Percentiles rank a stretch among this genome's conserved stretches.
Evolutionary conservation across 495 filamentous ascomycete genomes (phyloP).

Genomic region (Aspergillus sclerotiicarbonarius): DNA sequence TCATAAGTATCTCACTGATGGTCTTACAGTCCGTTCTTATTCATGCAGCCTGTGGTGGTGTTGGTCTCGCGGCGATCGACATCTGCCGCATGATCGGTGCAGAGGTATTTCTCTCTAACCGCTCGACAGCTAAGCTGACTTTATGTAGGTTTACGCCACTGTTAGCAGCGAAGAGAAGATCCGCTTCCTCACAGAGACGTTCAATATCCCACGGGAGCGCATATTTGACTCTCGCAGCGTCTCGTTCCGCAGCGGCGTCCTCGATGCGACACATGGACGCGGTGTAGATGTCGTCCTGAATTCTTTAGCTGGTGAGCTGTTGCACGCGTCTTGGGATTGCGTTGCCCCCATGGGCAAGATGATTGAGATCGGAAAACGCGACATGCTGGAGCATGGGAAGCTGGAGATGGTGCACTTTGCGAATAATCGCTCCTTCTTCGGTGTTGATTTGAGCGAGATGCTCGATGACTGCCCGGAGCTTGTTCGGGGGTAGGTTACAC

Average conservation of each 20-base stretch:
- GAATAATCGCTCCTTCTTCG: slow-evolving; percentile 25
- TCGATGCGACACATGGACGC: slow-evolving; percentile 39
- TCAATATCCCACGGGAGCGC: slow-evolving; percentile 32
- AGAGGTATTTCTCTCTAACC: background rate
- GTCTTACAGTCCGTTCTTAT: slow-evolving; percentile 20
- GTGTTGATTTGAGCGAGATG: slow-evolving; percentile 10
- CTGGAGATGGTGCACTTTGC: slow-evolving; percentile 37
- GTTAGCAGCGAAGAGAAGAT: slow-evolving; percentile 45
- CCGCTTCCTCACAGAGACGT: slow-evolving; percentile 20
- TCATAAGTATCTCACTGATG: background rate
- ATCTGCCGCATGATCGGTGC: slow-evolving; percentile 16
- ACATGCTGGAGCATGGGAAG: slow-evolving; percentile 16
- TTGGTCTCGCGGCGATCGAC: slow-evolving; percentile 23
- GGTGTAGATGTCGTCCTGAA: slow-evolving; percentile 53
- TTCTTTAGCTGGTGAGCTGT: slow-evolving; percentile 43
- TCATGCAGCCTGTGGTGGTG: slow-evolving; percentile 25
- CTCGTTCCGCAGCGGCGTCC: slow-evolving; percentile 42
- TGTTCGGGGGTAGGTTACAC: background rate
- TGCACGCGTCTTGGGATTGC: slow-evolving; percentile 50
- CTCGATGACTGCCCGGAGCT: background rate
- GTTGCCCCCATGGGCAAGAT: slow-evolving; percentile 51
- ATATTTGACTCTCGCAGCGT: slow-evolving; percentile 50
- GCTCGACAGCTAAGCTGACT: background rate
- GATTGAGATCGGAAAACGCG: slow-evolving; percentile 45
- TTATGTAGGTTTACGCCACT: slow-evolving; percentile 31